Base-by-base conservation (phyloP, 2,329 filamentous ascomycete genomes). In the Monosporascus sp. region DNA sequence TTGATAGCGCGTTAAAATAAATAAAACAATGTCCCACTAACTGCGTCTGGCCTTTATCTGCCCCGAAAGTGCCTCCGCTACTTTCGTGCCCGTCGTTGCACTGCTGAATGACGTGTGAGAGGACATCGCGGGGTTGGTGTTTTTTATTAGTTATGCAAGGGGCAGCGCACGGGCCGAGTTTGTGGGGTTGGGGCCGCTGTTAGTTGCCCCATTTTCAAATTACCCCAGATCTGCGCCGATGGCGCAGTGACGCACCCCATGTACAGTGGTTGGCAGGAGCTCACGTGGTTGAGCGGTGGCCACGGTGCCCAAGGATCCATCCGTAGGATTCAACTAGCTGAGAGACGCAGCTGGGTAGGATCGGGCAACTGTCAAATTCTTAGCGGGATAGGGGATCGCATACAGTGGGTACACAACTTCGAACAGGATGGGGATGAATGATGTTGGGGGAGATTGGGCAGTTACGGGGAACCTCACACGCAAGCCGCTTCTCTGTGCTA, bases 21-120 rank as follows among this genome's bases (percentile, higher is more conserved):
- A 31, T 1, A 26, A n/a, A 11, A 18, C 18, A 3, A 43, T 7
- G 14, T 37, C 15, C 18, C 20, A 46, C 54, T 54, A 37, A 54
- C 52, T 51, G 41, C 44, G 53, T 50, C 48, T 62, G 38, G 51
- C 58, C 48, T 52, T 48, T 40, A 57, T 56, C 48, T 55, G 53
- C 38, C 55, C 58, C 45, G 31, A 37, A 48, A 53, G 55, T 24
- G 51, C 18, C 31, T 50, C 53, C 37, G 58, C 55, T 37, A 59
- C 51, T 47, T 60, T 46, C 49, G 55, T 56, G 18, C 56, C 53
- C 40, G 54, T 56, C 22, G 54, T 55, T n/a, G 38, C 41, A 22
- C 15, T 52, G 49, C 52, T 35, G 40, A 55, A 56, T 26, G 24
- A 48, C 40, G 41, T 24, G 20, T 40, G 18, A 15, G 54, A 41